These are phyloP conservation scores for Penicillium pancosmium DNA, from an alignment of 495 filamentous ascomycete genomes.

Conservation along the genomic window DNA sequence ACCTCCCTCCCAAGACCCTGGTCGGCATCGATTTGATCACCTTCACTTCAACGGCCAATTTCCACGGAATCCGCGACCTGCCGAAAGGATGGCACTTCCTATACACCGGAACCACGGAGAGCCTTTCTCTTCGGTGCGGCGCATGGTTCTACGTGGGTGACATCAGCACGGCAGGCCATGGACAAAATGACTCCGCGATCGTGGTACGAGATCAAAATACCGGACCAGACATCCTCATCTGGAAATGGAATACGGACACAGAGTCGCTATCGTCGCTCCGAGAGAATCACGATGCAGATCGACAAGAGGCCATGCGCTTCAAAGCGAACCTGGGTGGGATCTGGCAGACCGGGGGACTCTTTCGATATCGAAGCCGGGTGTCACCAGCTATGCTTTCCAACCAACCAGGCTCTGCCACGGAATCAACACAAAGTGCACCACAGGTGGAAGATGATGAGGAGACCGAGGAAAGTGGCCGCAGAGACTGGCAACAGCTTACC, in stretches of 20 bases:
- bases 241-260: constrained; percentile 46
- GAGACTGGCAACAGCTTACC: constrained; percentile 49
- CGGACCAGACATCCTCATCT: constrained; percentile 40
- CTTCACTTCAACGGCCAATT: constrained; percentile 56
- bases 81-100: constrained; percentile 63
- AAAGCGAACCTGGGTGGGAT: constrained; percentile 43
- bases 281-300: constrained; percentile 26
- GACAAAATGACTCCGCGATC: constrained; percentile 18
- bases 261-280: constrained; percentile 36
- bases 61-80: constrained; percentile 62
- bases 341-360: constrained; percentile 47
- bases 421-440: not conserved
- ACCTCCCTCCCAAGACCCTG: constrained; percentile 52
- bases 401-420: constrained; percentile 2
- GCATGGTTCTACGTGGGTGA: constrained; percentile 62
- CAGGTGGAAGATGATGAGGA: constrained; percentile 31
- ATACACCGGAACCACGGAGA: constrained; percentile 59
- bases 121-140: constrained; percentile 60
- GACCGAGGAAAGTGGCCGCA: constrained; percentile 33
- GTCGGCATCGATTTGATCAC: constrained; percentile 57
- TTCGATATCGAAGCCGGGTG: constrained; percentile 46
- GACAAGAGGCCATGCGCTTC: constrained; percentile 41
- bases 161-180: constrained; percentile 18
- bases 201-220: constrained; percentile 11
- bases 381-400: constrained; percentile 27